Percentiles rank a stretch among this genome's conserved stretches.
These are phyloP conservation scores for Ustilago shanxiensis DNA, from an alignment of 1,284 basidiomycete genomes.

Conservation along the genomic window DNA sequence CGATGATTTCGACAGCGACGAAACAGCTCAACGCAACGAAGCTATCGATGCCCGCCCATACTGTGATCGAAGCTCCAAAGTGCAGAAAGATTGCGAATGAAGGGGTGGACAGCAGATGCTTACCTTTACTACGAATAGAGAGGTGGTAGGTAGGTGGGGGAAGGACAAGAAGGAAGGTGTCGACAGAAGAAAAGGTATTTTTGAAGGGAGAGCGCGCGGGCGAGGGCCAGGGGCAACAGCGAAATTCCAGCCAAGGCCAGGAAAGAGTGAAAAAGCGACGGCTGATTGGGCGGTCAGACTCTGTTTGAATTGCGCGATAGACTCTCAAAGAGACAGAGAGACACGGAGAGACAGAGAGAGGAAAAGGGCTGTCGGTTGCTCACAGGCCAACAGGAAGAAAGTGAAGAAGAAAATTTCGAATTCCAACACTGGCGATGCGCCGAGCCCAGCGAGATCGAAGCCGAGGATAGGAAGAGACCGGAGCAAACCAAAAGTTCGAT, in stretches of 20 bases:
- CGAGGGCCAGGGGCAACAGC: slow-evolving; percentile 14
- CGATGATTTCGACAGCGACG: slow-evolving; percentile 4
- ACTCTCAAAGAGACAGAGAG: no score
- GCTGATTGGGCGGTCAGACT: slow-evolving; percentile 22
- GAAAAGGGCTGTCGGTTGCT: neutral
- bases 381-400: slow-evolving; percentile 7
- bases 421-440: slow-evolving; percentile 26
- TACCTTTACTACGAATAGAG: slow-evolving; percentile 47
- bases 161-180: slow-evolving; percentile 31
- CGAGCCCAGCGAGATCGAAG: slow-evolving; percentile 30
- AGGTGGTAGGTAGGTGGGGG: slow-evolving; percentile 52
- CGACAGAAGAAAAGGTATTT: slow-evolving; percentile 36
- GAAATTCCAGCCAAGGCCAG: neutral
- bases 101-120: slow-evolving; percentile 30
- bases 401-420: slow-evolving; percentile 2
- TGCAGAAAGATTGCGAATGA: neutral
- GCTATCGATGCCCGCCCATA: neutral
- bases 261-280: slow-evolving; percentile 19
- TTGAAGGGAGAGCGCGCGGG: slow-evolving; percentile 33
- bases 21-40: neutral
- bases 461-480: slow-evolving; percentile 46
- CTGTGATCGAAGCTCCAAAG: neutral
- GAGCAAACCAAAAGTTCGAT: slow-evolving; percentile 43
- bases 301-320: slow-evolving; percentile 15
- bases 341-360: neutral